Percentiles rank a stretch among this genome's conserved stretches.
Conservation (phyloP, 1,284 basidiomycete genomes). For the Malassezia nana region DNA sequence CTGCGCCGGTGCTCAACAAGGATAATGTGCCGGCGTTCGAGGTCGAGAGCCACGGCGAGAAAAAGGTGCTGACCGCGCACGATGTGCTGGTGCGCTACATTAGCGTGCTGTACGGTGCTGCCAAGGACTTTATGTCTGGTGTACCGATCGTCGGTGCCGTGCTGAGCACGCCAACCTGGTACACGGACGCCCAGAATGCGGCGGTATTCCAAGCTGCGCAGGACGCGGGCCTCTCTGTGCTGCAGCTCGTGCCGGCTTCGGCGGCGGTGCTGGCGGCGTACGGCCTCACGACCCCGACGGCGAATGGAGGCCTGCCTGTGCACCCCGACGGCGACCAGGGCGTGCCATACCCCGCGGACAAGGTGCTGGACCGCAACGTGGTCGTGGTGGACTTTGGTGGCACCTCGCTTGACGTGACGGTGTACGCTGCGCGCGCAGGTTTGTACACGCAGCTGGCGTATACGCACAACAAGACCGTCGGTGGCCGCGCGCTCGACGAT, state of each 20-base stretch:
- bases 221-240: conserved; percentile 65
- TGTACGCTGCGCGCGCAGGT: conserved; percentile 54
- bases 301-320: conserved; percentile 50
- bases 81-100: conserved; percentile 82
- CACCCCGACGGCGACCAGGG: conserved; percentile 43
- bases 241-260: conserved; percentile 69
- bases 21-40: conserved; percentile 55
- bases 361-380: conserved; percentile 54
- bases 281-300: conserved; percentile 50
- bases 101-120: conserved; percentile 70
- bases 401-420: conserved; percentile 53
- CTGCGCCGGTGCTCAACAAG: conserved; percentile 71
- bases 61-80: conserved; percentile 65
- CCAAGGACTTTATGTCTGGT: conserved; percentile 78
- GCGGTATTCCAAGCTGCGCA: conserved; percentile 66
- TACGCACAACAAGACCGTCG: conserved; percentile 52
- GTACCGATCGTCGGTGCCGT: conserved; percentile 71
- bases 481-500: conserved; percentile 64
- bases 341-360: conserved; percentile 50
- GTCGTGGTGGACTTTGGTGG: conserved; percentile 57
- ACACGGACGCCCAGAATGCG: conserved; percentile 60
- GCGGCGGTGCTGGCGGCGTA: conserved; percentile 62
- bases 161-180: conserved; percentile 69
- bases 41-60: conserved; percentile 65
- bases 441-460: conserved; percentile 54